Evolutionary conservation across 2,329 filamentous ascomycete species (phyloP).

Genomic region (Aureobasidium zeae): DNA sequence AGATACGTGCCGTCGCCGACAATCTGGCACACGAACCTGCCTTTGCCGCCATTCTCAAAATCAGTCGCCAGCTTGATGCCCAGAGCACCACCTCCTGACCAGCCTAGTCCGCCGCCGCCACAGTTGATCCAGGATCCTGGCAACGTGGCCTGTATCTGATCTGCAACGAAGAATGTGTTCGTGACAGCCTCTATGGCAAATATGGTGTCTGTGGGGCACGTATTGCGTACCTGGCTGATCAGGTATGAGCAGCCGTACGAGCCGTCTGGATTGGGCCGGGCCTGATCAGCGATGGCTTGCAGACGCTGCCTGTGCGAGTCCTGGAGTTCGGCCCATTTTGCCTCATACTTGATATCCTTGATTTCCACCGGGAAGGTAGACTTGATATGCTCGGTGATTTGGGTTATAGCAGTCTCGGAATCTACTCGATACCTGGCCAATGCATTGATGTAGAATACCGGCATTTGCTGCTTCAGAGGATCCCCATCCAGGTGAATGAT

Average conservation of each 20-base stretch:
- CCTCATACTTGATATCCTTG: constrained; percentile 31
- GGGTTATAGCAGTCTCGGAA: constrained; percentile 50
- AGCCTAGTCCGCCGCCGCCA: constrained; percentile 69
- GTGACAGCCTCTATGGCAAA: constrained; percentile 74
- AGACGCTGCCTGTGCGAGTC: constrained; percentile 51
- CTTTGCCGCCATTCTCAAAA: constrained; percentile 40
- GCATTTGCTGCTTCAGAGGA: constrained; percentile 55
- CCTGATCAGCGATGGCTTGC: constrained; percentile 49
- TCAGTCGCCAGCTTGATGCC: constrained; percentile 66
- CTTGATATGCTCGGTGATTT: constrained; percentile 56
- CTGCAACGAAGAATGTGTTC: constrained; percentile 55
- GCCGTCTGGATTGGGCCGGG: constrained; percentile 51
- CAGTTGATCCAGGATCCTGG: constrained; percentile 75
- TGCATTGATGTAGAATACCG: constrained; percentile 49
- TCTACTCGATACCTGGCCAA: constrained; percentile 44
- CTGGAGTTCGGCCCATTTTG: constrained; percentile 48
- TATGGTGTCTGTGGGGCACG: constrained; percentile 56
- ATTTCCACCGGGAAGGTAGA: constrained; percentile 37
- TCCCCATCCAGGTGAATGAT: constrained; percentile 60
- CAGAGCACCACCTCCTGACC: constrained; percentile 65
- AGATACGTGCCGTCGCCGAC: constrained; percentile 61
- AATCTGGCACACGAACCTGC: constrained; percentile 54
- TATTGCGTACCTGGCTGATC: constrained; percentile 45
- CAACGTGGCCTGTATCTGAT: constrained; percentile 58
- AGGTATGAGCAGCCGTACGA: constrained; percentile 53